Evolutionary conservation across 2,329 filamentous ascomycete species (phyloP), one percentile per base, ranked within the genome.

Genomic region (Fusarium verticillioides): DNA sequence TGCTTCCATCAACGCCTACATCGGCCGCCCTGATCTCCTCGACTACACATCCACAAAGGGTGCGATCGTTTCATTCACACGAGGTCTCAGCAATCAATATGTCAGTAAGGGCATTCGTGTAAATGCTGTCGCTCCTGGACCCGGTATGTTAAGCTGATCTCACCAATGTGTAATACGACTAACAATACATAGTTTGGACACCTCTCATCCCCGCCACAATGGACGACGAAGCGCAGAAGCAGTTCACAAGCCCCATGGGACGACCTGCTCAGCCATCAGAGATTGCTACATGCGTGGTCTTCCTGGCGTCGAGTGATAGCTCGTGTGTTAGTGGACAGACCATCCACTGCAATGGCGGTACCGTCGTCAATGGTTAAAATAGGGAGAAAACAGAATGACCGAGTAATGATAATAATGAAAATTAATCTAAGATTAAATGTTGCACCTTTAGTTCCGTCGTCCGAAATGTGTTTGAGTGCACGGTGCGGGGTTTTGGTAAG

Each of bases 1-100:
- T 79, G 91, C 93, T 49, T 95, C 92, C 37, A 91, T 96, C 80
- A 96, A 96, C 80, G 93, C 91, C 32, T 96, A 96, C 83, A 89
- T 95, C 65, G 94, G 94, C 43, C 92, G 93, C 4, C 91, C 92
- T 0, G 93, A 96, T 77, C 87, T 96, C 4, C 88, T 96, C 54
- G 93, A 96, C 82, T 96, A 96, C 84, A 95, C 93, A 0, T 90
- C 91, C 4, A 94, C 92, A 32, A 94, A 94, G 80, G 93, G 93
- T 40, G 93, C 93, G 60, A 92, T 96, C 73, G 83, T 96, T 7
- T 88, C 93, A 6, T 96, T 96, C 82, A 96, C 93, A 0, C 90
- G 93, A 40, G 93, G 88, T 1, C 84, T 96, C 30, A 92, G 90
- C 66, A 96, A 95, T 80, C 93, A 96, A 80, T 91, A 91, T 74